These are phyloP conservation scores for Lasiosphaeria hispida DNA, from an alignment of 495 filamentous ascomycete genomes.

Conservation along the genomic window DNA sequence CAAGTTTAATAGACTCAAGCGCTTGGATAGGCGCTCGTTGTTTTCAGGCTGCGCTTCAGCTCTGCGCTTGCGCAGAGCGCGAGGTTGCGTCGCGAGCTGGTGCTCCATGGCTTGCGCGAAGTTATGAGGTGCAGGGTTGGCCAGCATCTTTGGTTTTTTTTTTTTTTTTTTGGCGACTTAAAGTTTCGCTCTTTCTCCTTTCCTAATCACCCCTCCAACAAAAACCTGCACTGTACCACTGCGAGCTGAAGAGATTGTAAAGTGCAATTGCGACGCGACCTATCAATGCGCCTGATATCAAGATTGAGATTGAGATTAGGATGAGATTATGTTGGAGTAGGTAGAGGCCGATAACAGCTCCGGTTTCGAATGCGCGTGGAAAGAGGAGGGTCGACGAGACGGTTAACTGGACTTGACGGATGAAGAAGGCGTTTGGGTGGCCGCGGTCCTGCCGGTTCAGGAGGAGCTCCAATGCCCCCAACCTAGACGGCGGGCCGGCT, in stretches of 20 bases:
- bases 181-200: neutral
- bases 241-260: too few species aligned
- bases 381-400: neutral
- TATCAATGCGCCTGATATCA: too few species aligned
- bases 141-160: constrained; percentile 14
- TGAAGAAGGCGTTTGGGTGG: constrained; percentile 26
- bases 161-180: constrained; percentile 10
- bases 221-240: too few species aligned
- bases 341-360: constrained; percentile 2
- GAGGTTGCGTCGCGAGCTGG: constrained; percentile 10
- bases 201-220: too few species aligned
- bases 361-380: neutral
- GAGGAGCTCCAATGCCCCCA: constrained; percentile 17
- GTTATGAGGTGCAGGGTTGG: constrained; percentile 10
- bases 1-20: constrained; percentile 75
- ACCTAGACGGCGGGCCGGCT: constrained; percentile 16
- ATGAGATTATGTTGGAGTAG: neutral
- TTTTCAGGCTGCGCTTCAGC: constrained; percentile 45
- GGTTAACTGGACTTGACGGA: constrained; percentile 12
- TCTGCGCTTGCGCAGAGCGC: constrained; percentile 48
- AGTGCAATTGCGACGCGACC: too few species aligned
- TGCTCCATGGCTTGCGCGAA: constrained; percentile 7
- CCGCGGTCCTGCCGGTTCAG: constrained; percentile 24
- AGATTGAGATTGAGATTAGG: neutral
- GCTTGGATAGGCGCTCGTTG: constrained; percentile 68